Conservation (phyloP, 2,329 filamentous ascomycete genomes). For the Penicillium sp. region DNA sequence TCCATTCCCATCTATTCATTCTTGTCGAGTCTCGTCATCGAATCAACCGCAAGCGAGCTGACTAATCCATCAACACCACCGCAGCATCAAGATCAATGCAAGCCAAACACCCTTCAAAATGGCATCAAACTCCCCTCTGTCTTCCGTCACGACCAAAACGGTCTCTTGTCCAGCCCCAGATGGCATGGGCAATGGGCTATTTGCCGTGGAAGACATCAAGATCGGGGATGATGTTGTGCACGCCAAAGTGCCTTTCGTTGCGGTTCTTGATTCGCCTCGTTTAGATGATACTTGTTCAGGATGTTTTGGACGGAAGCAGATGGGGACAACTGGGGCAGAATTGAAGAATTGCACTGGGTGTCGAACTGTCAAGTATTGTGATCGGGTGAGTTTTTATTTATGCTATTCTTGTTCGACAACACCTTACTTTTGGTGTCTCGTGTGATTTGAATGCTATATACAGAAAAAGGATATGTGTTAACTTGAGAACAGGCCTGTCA, state of each 20-base stretch:
- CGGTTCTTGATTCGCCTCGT: conserved; percentile 49
- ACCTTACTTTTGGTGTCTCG: too few species aligned
- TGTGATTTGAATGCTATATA: too few species aligned
- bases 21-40: too few species aligned
- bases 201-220: conserved; percentile 46
- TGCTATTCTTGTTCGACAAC: background rate
- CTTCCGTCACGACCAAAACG: conserved; percentile 23
- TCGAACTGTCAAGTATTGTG: conserved; percentile 54
- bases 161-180: conserved; percentile 20
- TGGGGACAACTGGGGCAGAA: conserved; percentile 17
- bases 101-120: conserved; percentile 14
- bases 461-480: too few species aligned
- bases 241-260: conserved; percentile 49
- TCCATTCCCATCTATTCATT: too few species aligned
- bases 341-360: conserved; percentile 56
- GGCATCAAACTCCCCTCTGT: conserved; percentile 13
- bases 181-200: conserved; percentile 50
- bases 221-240: conserved; percentile 47
- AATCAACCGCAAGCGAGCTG: conserved; percentile 4
- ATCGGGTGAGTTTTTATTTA: conserved; percentile 43
- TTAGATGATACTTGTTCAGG: conserved; percentile 53
- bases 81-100: background rate
- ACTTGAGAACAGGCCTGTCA: conserved; percentile 50
- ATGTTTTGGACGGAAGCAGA: conserved; percentile 46
- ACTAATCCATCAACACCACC: conserved; percentile 4